These are phyloP conservation scores for Skeletonema marinoi DNA, from an alignment of 108 stramenopile genomes.

Conservation along the genomic window DNA sequence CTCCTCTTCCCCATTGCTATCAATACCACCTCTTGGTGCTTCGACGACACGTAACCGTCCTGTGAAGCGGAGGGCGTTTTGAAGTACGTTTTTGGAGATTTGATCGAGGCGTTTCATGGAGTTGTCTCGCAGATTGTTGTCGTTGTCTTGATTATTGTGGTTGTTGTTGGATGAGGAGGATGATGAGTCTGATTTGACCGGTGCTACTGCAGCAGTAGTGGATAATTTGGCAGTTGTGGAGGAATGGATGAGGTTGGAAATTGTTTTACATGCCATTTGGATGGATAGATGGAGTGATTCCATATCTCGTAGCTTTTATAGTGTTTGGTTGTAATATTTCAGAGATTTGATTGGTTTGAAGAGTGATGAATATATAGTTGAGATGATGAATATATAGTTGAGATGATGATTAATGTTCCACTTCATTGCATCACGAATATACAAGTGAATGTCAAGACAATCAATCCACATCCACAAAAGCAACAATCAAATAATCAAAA, in stretches of 20 bases:
- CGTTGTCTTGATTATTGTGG: neutral
- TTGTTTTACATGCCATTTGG: conserved; percentile 96
- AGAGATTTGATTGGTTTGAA: too few species aligned
- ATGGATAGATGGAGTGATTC: conserved; percentile 76
- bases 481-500: neutral
- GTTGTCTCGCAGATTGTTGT: conserved; percentile 75
- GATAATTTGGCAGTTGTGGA: conserved; percentile 48
- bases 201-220: conserved; percentile 4
- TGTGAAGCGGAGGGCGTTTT: conserved; percentile 91
- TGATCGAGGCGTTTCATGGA: conserved; percentile 97
- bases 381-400: too few species aligned
- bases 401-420: too few species aligned
- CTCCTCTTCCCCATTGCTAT: conserved; percentile 50
- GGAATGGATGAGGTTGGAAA: conserved; percentile 86
- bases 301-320: conserved; percentile 50
- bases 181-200: neutral
- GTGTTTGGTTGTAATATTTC: neutral
- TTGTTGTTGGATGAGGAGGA: too few species aligned
- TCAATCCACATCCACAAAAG: too few species aligned
- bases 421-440: too few species aligned
- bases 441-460: too few species aligned
- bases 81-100: conserved; percentile 94
- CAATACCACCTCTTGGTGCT: conserved; percentile 50
- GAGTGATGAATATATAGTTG: too few species aligned
- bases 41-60: conserved; percentile 77